A percentile compares a stretch with the other conserved stretches of the same genome.
These are phyloP conservation scores for Talaromyces borbonicus DNA, from an alignment of 495 filamentous ascomycete species.

Conservation along the genomic window DNA sequence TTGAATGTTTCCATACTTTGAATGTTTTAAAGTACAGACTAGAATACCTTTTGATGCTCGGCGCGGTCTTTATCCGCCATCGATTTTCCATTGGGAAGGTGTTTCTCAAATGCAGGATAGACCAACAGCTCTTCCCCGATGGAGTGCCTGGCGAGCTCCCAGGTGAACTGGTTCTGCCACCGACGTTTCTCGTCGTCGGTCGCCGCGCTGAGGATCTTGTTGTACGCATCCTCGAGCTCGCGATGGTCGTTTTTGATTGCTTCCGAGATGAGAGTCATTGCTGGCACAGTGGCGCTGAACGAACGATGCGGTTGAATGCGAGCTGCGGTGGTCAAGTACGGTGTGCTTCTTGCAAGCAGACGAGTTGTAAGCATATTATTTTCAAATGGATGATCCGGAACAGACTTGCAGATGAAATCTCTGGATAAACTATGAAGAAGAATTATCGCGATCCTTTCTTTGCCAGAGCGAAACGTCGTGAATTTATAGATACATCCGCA, in stretches of 20 bases:
- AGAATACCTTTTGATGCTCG: constrained; percentile 44
- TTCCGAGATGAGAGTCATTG: constrained; percentile 25
- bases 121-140: constrained; percentile 61
- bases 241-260: constrained; percentile 54
- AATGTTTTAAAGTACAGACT: not conserved
- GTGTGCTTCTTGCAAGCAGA: not conserved
- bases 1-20: not conserved
- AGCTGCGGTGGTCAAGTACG: not conserved
- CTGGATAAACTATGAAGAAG: too few relatives aligned
- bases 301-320: not conserved
- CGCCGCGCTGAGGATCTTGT: constrained; percentile 41
- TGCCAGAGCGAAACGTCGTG: too few relatives aligned
- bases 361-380: constrained; percentile 1
- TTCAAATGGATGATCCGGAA: too few relatives aligned
- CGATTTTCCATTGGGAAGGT: constrained; percentile 35
- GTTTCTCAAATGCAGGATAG: constrained; percentile 56
- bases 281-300: not conserved
- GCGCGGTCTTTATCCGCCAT: constrained; percentile 51
- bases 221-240: constrained; percentile 49
- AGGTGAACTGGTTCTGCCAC: constrained; percentile 60
- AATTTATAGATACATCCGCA: too few relatives aligned
- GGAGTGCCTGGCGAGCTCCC: constrained; percentile 59
- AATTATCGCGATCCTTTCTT: too few relatives aligned
- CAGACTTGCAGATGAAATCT: too few relatives aligned
- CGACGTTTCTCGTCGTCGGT: constrained; percentile 24